A percentile compares a stretch with the other conserved stretches of the same genome.
phyloP scores from a whole-genome alignment of 768 basidiomycete species.

The Tylopilus intermedius region DNA sequence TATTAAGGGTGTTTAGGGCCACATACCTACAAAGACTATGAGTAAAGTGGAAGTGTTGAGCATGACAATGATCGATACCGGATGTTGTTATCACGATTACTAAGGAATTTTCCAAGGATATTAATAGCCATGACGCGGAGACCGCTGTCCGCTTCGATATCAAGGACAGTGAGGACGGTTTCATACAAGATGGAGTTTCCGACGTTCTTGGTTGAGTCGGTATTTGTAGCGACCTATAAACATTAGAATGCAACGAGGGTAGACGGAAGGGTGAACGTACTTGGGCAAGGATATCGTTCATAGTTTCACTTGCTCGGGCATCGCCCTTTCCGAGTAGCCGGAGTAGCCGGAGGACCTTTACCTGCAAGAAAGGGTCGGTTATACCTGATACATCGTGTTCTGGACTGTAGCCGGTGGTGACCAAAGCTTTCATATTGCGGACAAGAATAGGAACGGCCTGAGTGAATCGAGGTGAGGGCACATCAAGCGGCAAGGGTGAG shows the following conservation, averaged over 20 bases:
- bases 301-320: constrained; percentile 82
- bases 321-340: constrained; percentile 86
- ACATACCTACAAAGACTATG: constrained; percentile 64
- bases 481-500: constrained; percentile 5
- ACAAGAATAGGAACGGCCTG: constrained; percentile 92
- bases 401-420: constrained; percentile 94
- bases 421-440: constrained; percentile 89
- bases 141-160: constrained; percentile 95
- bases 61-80: constrained; percentile 50
- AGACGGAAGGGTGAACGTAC: constrained; percentile 33
- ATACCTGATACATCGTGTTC: constrained; percentile 99
- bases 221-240: constrained; percentile 92
- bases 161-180: constrained; percentile 91
- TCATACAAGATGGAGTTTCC: constrained; percentile 98
- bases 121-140: constrained; percentile 99
- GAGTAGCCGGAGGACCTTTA: constrained; percentile 86
- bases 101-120: constrained; percentile 95
- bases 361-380: constrained; percentile 92
- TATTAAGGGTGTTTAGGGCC: constrained; percentile 95
- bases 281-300: constrained; percentile 99
- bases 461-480: constrained; percentile 6
- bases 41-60: constrained; percentile 1
- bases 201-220: constrained; percentile 95
- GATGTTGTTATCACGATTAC: constrained; percentile 98
- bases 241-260: neutral